phyloP scores from a whole-genome alignment of 257 asterid genomes.

The Solanum tacnaense region DNA sequence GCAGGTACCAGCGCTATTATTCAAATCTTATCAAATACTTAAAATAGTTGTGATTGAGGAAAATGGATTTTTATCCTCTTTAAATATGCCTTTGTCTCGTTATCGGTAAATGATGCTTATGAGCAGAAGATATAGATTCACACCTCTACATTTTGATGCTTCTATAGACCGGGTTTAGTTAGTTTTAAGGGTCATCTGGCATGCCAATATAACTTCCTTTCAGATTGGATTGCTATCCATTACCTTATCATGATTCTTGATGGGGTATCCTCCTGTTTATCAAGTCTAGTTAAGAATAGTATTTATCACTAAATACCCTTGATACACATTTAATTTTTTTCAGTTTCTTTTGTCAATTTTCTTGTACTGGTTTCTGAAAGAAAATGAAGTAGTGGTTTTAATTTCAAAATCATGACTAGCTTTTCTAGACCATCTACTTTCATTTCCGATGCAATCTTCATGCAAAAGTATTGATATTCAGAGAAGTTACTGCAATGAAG shows the following conservation, averaged over 20 bases:
- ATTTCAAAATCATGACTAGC: neutral
- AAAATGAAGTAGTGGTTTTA: neutral
- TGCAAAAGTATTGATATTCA: neutral
- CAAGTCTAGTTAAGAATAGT: neutral
- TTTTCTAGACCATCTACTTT: neutral
- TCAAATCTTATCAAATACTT: neutral
- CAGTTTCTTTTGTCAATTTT: neutral
- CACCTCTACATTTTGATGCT: neutral
- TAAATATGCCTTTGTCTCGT: neutral
- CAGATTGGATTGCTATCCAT: neutral
- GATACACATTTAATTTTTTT: neutral
- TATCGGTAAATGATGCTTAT: neutral
- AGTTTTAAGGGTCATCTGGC: neutral
- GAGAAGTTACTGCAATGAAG: neutral
- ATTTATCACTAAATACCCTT: neutral
- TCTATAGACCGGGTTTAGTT: neutral
- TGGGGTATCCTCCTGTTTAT: neutral
- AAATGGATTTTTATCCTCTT: neutral
- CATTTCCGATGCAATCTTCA: neutral
- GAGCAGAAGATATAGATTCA: neutral
- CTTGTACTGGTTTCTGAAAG: neutral
- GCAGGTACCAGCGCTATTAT: slow-evolving; percentile 36
- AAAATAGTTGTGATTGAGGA: neutral
- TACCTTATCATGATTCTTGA: neutral
- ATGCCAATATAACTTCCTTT: neutral